These are phyloP conservation scores for Dactylellina leptospora DNA, from an alignment of 2,329 filamentous ascomycete species.

Conservation along the genomic window DNA sequence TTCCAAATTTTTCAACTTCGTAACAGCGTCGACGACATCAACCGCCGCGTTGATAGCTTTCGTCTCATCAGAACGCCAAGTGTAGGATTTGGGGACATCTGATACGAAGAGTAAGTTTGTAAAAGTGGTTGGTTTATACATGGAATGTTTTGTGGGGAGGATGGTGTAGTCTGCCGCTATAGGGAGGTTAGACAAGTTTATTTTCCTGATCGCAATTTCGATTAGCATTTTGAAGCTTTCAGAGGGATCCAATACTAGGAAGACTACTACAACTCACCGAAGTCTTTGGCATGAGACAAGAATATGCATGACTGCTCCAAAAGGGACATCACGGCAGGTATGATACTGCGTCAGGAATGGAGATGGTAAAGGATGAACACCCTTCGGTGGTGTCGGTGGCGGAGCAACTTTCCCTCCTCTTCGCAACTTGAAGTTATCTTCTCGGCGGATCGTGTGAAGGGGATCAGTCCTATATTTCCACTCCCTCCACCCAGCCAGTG, in stretches of 20 bases:
- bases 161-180: slow-evolving; percentile 56
- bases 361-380: slow-evolving; percentile 55
- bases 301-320: slow-evolving; percentile 57
- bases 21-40: slow-evolving; percentile 55
- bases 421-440: slow-evolving; percentile 27
- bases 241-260: background rate
- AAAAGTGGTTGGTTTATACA: slow-evolving; percentile 54
- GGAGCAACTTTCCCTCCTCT: slow-evolving; percentile 21
- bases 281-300: slow-evolving; percentile 56
- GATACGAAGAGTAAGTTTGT: slow-evolving; percentile 57
- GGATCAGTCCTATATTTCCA: slow-evolving; percentile 57
- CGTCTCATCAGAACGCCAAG: slow-evolving; percentile 56
- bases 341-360: slow-evolving; percentile 56
- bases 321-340: slow-evolving; percentile 55
- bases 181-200: slow-evolving; percentile 55
- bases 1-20: slow-evolving; percentile 53
- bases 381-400: slow-evolving; percentile 15
- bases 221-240: background rate
- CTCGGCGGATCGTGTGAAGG: slow-evolving; percentile 54
- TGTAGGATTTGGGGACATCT: slow-evolving; percentile 57
- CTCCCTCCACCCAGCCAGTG: slow-evolving; percentile 57
- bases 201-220: slow-evolving; percentile 26
- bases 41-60: slow-evolving; percentile 53
- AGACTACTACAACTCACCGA: slow-evolving; percentile 33
- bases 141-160: slow-evolving; percentile 42